phyloP scores from a whole-genome alignment of 768 basidiomycete species.

The Leccinum sublutescens region DNA sequence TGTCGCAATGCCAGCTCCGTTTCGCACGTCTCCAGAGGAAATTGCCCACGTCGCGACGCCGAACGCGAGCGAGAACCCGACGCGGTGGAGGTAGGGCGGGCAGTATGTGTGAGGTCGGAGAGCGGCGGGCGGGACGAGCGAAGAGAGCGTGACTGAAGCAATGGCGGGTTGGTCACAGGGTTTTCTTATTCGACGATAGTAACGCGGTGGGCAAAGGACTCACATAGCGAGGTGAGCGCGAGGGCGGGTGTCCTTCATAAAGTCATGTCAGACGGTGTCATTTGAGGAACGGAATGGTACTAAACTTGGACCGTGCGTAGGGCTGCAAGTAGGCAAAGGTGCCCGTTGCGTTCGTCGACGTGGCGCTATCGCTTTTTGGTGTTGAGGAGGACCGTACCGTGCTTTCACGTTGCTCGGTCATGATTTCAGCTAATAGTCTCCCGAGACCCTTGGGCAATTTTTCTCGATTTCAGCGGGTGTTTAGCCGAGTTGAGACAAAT shows the following conservation, averaged over 20 bases:
- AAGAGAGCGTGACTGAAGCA: slow-evolving; percentile 36
- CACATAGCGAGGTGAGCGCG: slow-evolving; percentile 35
- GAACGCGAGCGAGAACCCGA: slow-evolving; percentile 45
- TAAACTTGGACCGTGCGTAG: slow-evolving; percentile 32
- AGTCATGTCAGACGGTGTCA: slow-evolving; percentile 14
- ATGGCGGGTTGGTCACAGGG: background rate
- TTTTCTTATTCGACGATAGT: background rate
- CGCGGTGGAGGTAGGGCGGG: slow-evolving; percentile 43
- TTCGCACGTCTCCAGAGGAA: slow-evolving; percentile 37
- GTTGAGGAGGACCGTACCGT: background rate
- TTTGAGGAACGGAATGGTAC: slow-evolving; percentile 8
- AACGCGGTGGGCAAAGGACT: slow-evolving; percentile 8
- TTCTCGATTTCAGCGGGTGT: background rate
- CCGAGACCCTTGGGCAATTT: too few species aligned
- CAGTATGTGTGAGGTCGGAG: slow-evolving; percentile 29
- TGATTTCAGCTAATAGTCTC: background rate
- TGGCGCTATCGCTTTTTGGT: background rate
- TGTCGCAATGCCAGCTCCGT: slow-evolving; percentile 45
- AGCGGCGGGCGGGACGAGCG: slow-evolving; percentile 35
- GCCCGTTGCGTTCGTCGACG: slow-evolving; percentile 20
- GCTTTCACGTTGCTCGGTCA: slow-evolving; percentile 5
- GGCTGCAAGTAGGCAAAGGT: slow-evolving; percentile 28
- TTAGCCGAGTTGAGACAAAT: background rate
- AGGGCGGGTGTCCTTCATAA: slow-evolving; percentile 25
- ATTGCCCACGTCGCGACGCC: slow-evolving; percentile 45